These are phyloP conservation scores for Trichophyton rubrum DNA, from an alignment of 2,329 filamentous ascomycete genomes.

Conservation along the genomic window DNA sequence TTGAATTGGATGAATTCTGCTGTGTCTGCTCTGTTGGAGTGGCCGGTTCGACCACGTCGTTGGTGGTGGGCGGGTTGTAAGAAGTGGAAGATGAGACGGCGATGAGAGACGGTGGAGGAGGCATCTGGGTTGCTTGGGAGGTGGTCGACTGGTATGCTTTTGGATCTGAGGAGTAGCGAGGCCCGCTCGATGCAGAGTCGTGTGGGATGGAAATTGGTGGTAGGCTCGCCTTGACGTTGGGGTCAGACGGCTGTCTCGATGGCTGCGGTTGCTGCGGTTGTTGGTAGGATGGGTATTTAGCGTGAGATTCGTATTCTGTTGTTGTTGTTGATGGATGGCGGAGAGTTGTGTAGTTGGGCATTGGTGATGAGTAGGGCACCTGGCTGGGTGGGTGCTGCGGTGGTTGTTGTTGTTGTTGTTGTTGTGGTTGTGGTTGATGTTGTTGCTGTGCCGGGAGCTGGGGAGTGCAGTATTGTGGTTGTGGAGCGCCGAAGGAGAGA, in stretches of 20 bases:
- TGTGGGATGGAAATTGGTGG: conserved; percentile 19
- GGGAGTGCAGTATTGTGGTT: conserved; percentile 32
- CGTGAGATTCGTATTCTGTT: conserved; percentile 22
- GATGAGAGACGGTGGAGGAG: conserved; percentile 12
- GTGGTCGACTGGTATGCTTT: conserved; percentile 28
- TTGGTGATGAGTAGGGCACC: conserved; percentile 25
- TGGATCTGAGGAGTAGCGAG: conserved; percentile 25
- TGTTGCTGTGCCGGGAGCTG: conserved; percentile 17
- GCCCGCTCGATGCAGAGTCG: conserved; percentile 17
- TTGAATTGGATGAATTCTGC: conserved; percentile 17
- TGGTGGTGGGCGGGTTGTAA: not conserved
- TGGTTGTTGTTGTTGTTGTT: conserved; percentile 28
- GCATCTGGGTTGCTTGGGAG: conserved; percentile 8
- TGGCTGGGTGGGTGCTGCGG: conserved; percentile 32
- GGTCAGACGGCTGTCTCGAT: not conserved
- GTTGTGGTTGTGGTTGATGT: not conserved
- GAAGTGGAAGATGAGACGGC: conserved; percentile 8
- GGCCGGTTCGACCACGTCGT: not conserved
- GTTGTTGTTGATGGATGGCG: conserved; percentile 22
- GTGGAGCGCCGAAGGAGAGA: conserved; percentile 31
- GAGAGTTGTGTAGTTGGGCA: conserved; percentile 23
- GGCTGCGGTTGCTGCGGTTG: not conserved
- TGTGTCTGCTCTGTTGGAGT: conserved; percentile 13
- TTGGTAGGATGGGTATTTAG: conserved; percentile 21
- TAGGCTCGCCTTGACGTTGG: conserved; percentile 18